Percentiles rank a stretch among this genome's conserved stretches.
Conservation (phyloP, 176 grass and related monocot genomes). For the Cymbopogon citratus region DNA sequence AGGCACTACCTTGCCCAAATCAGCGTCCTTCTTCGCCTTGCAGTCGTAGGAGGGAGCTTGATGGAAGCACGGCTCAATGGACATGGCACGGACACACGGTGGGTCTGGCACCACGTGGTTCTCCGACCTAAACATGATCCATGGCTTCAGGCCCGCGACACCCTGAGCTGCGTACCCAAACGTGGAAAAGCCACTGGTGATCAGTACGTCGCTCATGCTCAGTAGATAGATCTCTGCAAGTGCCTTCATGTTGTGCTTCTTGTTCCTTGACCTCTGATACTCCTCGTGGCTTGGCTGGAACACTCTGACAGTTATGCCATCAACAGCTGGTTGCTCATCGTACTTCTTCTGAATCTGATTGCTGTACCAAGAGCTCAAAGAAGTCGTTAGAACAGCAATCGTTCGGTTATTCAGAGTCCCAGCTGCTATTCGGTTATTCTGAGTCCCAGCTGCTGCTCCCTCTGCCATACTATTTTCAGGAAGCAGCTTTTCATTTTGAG, state of each 20-base stretch:
- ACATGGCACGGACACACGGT: slow-evolving; percentile 46
- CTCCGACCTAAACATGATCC: slow-evolving; percentile 54
- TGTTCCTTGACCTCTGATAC: slow-evolving; percentile 47
- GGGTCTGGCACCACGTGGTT: slow-evolving; percentile 36
- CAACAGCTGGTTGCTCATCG: slow-evolving; percentile 31
- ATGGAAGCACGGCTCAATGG: slow-evolving; percentile 82
- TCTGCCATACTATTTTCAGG: slow-evolving; percentile 28
- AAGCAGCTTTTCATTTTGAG: slow-evolving; percentile 48
- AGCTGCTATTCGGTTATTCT: slow-evolving; percentile 14
- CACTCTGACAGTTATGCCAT: slow-evolving; percentile 40
- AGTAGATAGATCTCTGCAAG: slow-evolving; percentile 74
- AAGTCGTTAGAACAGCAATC: slow-evolving; percentile 51
- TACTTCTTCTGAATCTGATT: slow-evolving; percentile 52
- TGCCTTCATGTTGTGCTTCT: slow-evolving; percentile 69
- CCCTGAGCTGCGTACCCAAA: slow-evolving; percentile 69
- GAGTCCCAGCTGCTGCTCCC: neutral
- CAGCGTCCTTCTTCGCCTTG: slow-evolving; percentile 39
- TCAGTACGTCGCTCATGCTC: slow-evolving; percentile 61
- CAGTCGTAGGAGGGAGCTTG: slow-evolving; percentile 51
- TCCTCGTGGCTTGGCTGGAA: slow-evolving; percentile 65
- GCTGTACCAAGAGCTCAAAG: slow-evolving; percentile 49
- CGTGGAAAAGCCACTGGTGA: slow-evolving; percentile 67
- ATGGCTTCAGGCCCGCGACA: slow-evolving; percentile 50
- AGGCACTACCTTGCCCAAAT: slow-evolving; percentile 43
- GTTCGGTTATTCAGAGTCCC: slow-evolving; percentile 25